Evolutionary conservation across 805 yeast genomes (phyloP), one percentile per base, ranked within the genome.

Genomic region (Saccharomyces mikatae): DNA sequence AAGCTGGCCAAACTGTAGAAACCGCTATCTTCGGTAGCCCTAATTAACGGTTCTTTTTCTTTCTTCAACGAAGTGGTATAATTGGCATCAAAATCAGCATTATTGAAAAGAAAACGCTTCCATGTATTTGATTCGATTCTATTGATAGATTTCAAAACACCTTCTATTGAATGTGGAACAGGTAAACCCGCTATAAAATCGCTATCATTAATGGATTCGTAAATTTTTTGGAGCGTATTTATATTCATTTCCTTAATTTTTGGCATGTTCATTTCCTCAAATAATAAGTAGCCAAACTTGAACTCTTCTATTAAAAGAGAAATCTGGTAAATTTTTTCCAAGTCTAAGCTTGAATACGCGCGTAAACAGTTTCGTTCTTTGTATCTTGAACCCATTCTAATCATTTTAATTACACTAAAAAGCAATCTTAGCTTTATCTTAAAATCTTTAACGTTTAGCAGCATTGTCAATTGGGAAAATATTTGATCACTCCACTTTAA

Each of bases 181-280:
- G 91, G 89, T 9, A 87, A 67, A 0, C 95, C 95, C 59, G 76
- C 76, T 4, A 80, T 64, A 44, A 87, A 68, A 64, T 89, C 96
- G 2, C 74, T 71, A 54, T 86, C 89, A 50, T 79, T 81, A 2
- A 89, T 71, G 0, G 75, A 64, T 4, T 73, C 71, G 64, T 84
- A 87, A 1, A 86, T 72, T 0, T 54, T 47, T 3, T 68, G 32
- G 11, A 74, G 50, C 3, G 53, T 47, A 1, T 28, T 17, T 2
- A 59, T 51, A 14, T 62, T 65, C 5, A 54, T 22, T 0, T 30
- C 54, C 17, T 22, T 41, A 48, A 11, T n/a, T 21, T 47, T 8
- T n/a, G 32, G 28, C 56, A 58, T 54, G 41, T 47, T 48, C 6
- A 62, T 48, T 47, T 71, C 73, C 52, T 77, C 81, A 51, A 70